phyloP scores from a whole-genome alignment of 2,329 filamentous ascomycete species.

The Exophiala xenobiotica region DNA sequence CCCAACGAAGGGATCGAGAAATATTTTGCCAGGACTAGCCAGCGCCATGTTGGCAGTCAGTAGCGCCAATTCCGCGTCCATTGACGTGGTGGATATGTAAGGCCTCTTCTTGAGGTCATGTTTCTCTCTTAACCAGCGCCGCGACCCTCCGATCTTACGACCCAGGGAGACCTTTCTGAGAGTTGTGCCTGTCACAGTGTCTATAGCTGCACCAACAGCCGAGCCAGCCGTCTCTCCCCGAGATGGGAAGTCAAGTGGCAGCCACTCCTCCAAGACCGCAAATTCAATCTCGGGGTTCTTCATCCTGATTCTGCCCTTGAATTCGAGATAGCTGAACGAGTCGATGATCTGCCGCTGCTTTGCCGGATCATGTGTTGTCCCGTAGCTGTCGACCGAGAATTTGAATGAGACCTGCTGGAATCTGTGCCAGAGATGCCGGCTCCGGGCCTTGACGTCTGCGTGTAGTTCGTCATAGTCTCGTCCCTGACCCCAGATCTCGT shows the following conservation, averaged over 20 bases:
- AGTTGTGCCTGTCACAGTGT: constrained; percentile 47
- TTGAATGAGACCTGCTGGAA: constrained; percentile 73
- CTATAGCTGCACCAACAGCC: constrained; percentile 40
- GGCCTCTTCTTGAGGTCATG: constrained; percentile 90
- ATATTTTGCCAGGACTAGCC: constrained; percentile 76
- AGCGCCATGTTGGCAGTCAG: constrained; percentile 89
- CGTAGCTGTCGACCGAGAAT: constrained; percentile 80
- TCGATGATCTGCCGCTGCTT: constrained; percentile 76
- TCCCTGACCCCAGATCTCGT: constrained; percentile 84
- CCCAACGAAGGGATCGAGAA: constrained; percentile 94
- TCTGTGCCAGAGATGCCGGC: constrained; percentile 63
- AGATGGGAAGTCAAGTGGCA: too few relatives aligned
- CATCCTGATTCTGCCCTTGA: constrained; percentile 77
- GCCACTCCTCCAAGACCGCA: constrained; percentile 79
- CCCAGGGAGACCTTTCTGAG: constrained; percentile 66
- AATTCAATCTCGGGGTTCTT: constrained; percentile 71
- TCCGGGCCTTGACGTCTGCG: constrained; percentile 58
- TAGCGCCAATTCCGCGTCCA: constrained; percentile 92
- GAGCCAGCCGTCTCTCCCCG: neutral
- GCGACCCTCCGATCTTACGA: constrained; percentile 65
- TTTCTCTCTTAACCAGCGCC: constrained; percentile 65
- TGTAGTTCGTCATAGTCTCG: constrained; percentile 65
- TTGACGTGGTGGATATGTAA: constrained; percentile 94
- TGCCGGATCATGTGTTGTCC: constrained; percentile 63
- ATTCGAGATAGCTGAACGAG: constrained; percentile 73